Evolutionary conservation across 2,329 filamentous ascomycete species (phyloP), one percentile per base, ranked within the genome.

Genomic region (Verticillium nubilum): DNA sequence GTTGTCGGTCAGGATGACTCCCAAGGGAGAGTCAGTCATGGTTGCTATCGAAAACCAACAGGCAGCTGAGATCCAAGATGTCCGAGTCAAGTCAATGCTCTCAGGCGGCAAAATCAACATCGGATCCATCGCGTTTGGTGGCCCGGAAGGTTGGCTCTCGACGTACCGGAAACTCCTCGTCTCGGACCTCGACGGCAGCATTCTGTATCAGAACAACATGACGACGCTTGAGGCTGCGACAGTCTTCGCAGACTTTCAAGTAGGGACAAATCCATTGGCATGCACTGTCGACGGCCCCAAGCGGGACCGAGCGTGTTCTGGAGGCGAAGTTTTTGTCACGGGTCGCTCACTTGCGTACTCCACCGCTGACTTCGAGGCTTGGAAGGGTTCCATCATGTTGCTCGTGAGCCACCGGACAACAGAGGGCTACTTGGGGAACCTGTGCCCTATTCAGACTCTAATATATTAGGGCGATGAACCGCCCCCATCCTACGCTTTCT

Each of bases 221-320:
- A 31, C n/a, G 23, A 17, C 7, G 17, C 19, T 27, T 1, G 29
- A 56, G 28, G 42, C 26, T 6, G 26, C 52, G 5, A 52, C 35
- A 10, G 55, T 52, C 1, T 52, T 60, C 17, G 58, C 58, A 7
- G 60, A 61, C 42, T 61, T 61, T 27, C 60, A 62, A 2, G 56
- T 62, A 1, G 60, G 60, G 3, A 56, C 60, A 1, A 62, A 62
- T 17, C 29, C 42, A 10, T 47, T 60, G 9, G 33, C 60, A 7
- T 60, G 60, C 56, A 62, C 60, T 27, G 29, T 62, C 5, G 60
- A 62, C 27, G 60, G 60, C 2, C 58, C 60, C 17, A 60, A 62
- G 23, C 28, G 60, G 33, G 60, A 62, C 37, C 52, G 60, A n/a
- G 56, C 58, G 4, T 58, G 55, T 3, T 62, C 60, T 19, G 60